Base-by-base conservation (phyloP, 2,329 filamentous ascomycete genomes). In the Aureobasidium sp. region DNA sequence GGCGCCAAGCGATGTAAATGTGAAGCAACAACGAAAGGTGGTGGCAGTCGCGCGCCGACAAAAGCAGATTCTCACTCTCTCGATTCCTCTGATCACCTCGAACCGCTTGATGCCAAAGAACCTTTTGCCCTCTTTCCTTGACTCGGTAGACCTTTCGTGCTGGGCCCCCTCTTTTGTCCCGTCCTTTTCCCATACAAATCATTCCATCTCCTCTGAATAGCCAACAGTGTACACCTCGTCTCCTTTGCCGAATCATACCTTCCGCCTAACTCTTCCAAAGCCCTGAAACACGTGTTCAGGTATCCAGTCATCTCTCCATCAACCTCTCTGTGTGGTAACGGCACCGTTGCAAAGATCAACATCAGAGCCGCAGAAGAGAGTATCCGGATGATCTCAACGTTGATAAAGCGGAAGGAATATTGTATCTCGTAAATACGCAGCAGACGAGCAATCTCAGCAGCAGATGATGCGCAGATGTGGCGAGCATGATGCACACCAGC, bases 341-440 rank as follows among this genome's bases (percentile, higher is more conserved):
- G 58, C 19, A 66, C 57, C 10, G 61, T 58, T 14, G 63, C 63
- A 54, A 64, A 67, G 17, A 65, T 60, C 7, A 68, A 55, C n/a
- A 68, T 61, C 16, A 74, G 60, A 1, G 70, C 70, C 1, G 71
- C 71, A 12, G 69, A 71, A 58, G 72, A 73, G 12, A 71, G 70
- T 16, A 74, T 71, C n/a, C 67, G 66, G 8, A 73, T 69, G 0
- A 70, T 69, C 45, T 72, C 66, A 54, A 71, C 68, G 59, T 72
- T 73, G 60, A 71, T 69, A n/a, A 66, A 62, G 19, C 68, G 66
- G 62, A 72, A 71, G 1, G 68, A 69, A 55, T 72, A 74, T 24
- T 66, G 63, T 14, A 64, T 66, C 39, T 72, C 69, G 56, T 73
- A 74, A 5, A 69, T 61, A 16, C 66, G 64, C 12, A 74, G 64